Percentiles rank a stretch among this genome's conserved stretches.
These are phyloP conservation scores for Candida railenensis DNA, from an alignment of 805 yeast species.

Conservation along the genomic window DNA sequence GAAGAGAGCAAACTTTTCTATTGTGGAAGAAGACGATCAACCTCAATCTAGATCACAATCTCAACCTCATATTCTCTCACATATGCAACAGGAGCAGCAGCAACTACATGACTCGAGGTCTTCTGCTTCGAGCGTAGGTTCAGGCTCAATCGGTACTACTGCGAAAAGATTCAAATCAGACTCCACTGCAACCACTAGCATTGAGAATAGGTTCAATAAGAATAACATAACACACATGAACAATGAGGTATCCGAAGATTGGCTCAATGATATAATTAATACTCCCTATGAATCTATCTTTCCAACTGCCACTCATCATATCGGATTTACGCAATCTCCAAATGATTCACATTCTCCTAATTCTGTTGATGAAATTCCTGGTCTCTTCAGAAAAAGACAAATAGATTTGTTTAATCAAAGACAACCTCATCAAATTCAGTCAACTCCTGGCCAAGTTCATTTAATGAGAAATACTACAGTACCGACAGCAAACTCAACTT, in stretches of 20 bases:
- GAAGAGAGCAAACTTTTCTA: neutral
- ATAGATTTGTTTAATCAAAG: constrained; percentile 53
- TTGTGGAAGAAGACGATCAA: neutral
- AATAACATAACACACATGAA: too few relatives aligned
- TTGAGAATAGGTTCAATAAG: neutral
- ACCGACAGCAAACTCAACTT: neutral
- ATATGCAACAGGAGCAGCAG: neutral
- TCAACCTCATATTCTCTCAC: neutral
- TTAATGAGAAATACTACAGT: neutral
- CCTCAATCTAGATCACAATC: neutral
- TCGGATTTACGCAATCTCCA: constrained; percentile 50
- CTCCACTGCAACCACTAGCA: neutral
- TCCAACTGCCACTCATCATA: constrained; percentile 50
- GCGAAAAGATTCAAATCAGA: neutral
- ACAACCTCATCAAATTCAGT: constrained; percentile 4
- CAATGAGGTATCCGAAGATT: constrained; percentile 44
- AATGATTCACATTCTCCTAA: constrained; percentile 17
- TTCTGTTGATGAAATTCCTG: constrained; percentile 50
- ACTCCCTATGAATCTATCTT: constrained; percentile 64
- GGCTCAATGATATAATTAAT: constrained; percentile 70
- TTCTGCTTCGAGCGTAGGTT: neutral
- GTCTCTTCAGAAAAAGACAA: constrained; percentile 64
- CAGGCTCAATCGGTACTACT: neutral
- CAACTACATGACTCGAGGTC: neutral
- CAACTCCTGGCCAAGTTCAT: neutral